Conservation (phyloP, 2,329 filamentous ascomycete genomes). For the Pochonia chlamydosporia region DNA sequence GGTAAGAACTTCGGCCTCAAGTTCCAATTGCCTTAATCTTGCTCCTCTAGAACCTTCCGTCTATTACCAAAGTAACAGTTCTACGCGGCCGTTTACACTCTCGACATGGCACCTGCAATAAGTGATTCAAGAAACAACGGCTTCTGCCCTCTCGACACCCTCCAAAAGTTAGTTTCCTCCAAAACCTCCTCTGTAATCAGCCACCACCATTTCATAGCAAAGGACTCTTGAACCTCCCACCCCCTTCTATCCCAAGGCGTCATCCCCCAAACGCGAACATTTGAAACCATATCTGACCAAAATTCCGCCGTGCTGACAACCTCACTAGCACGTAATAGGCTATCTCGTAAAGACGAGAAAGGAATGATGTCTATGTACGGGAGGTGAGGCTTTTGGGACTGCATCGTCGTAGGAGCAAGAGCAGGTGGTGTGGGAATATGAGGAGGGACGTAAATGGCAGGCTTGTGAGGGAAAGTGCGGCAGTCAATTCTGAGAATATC, state of each 20-base stretch:
- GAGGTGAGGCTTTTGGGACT: conserved; percentile 2
- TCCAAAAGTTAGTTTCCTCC: conserved; percentile 3
- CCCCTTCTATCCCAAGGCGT: neutral
- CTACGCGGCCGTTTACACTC: too few relatives aligned
- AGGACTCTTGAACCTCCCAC: conserved; percentile 2
- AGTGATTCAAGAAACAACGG: neutral
- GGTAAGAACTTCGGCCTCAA: too few relatives aligned
- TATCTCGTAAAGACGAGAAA: neutral
- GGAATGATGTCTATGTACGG: conserved; percentile 1
- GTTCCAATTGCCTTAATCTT: too few relatives aligned
- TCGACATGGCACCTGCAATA: neutral
- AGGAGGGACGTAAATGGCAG: neutral
- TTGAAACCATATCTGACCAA: conserved; percentile 1
- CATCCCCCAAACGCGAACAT: neutral
- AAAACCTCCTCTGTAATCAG: conserved; percentile 1
- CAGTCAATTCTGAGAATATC: neutral
- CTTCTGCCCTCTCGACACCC: neutral
- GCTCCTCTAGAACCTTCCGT: too few relatives aligned
- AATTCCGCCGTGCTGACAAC: neutral
- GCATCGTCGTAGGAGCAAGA: neutral
- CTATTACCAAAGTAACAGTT: too few relatives aligned
- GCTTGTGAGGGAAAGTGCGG: neutral
- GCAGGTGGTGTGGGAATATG: neutral
- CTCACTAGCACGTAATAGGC: neutral
- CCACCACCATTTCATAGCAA: conserved; percentile 2